Evolutionary conservation across 805 yeast genomes (phyloP), one percentile per base, ranked within the genome.

Genomic region (Scheffersomyces stipitis): DNA sequence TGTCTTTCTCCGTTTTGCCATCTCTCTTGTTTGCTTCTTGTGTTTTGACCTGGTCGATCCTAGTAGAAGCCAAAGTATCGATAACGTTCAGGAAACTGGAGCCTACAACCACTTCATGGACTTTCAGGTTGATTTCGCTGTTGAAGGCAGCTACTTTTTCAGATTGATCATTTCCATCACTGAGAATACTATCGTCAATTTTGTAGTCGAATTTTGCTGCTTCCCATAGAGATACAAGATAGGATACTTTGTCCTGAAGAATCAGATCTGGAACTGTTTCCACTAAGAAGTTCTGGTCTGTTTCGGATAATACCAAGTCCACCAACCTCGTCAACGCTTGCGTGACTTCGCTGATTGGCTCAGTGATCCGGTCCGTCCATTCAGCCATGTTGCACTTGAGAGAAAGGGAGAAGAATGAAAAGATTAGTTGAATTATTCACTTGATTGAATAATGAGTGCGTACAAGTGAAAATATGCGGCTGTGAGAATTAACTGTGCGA

Each of bases 121-220:
- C 37, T 28, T 47, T 51, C n/a, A 41, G 44, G 12, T 43, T 49
- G 15, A 62, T 37, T 1, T 47, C 52, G 1, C 38, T 38, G 32
- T 61, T 56, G 43, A 62, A 64, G 5, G 41, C 42, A 5, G 27
- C 38, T 2, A 53, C 36, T 9, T 56, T 53, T 5, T 31, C 38
- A 15, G 31, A 22, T 10, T 38, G n/a, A n/a, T n/a, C n/a, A n/a
- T n/a, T 41, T 26, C 38, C 46, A n/a, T 33, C 36, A 3, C 30
- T 8, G 1, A 17, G 9, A 9, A 14, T 32, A 9, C 23, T 27
- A 15, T 27, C 28, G 8, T 33, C 37, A 4, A 41, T 32, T 15
- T 34, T 33, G 31, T 39, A 38, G 32, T 42, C 40, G 15, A 36
- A 23, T 8, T 15, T 10, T 7, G 10, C 10, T 7, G 9, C 24